Percentiles rank a stretch among this genome's conserved stretches.
Evolutionary conservation across 1,284 basidiomycete genomes (phyloP).

Genomic region (Pseudozyma hubeiensis): DNA sequence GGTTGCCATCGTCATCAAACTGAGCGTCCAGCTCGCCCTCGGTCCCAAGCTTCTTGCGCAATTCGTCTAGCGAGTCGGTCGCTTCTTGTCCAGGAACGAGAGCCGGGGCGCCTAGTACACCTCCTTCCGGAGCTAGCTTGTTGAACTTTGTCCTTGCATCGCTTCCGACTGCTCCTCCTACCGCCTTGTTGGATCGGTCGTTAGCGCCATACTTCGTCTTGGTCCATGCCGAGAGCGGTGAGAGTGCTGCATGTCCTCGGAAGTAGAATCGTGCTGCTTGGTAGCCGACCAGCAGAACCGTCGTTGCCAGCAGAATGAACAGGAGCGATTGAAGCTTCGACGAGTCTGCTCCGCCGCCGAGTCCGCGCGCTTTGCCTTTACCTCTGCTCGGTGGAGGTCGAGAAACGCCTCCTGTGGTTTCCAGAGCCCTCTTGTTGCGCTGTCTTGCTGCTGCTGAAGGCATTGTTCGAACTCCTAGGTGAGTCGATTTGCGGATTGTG

Average conservation of each 20-base stretch:
- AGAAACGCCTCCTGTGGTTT: constrained; percentile 32
- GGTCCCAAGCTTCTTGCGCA: constrained; percentile 26
- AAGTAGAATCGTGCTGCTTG: constrained; percentile 43
- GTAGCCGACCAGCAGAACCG: constrained; percentile 30
- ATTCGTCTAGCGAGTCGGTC: constrained; percentile 27
- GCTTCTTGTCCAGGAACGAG: constrained; percentile 42
- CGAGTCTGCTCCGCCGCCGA: constrained; percentile 3
- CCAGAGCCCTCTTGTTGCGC: constrained; percentile 46
- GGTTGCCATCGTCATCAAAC: constrained; percentile 58
- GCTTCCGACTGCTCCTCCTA: constrained; percentile 3
- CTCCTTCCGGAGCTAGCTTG: constrained; percentile 42
- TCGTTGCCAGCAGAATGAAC: constrained; percentile 36
- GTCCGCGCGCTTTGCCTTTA: constrained; percentile 13
- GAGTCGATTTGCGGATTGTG: not conserved
- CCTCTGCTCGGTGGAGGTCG: constrained; percentile 14
- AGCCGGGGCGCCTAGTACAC: constrained; percentile 26
- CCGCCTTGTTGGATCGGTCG: constrained; percentile 9
- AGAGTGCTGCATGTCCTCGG: constrained; percentile 27
- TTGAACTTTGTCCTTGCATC: constrained; percentile 33
- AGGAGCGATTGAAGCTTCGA: constrained; percentile 36
- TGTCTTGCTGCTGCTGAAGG: constrained; percentile 42
- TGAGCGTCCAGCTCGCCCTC: constrained; percentile 52
- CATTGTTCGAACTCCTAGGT: constrained; percentile 7
- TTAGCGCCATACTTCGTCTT: constrained; percentile 38
- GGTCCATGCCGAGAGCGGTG: constrained; percentile 35